Evolutionary conservation across 306 rosid species (phyloP), one percentile per base, ranked within the genome.

Genomic region (Prunus padus): DNA sequence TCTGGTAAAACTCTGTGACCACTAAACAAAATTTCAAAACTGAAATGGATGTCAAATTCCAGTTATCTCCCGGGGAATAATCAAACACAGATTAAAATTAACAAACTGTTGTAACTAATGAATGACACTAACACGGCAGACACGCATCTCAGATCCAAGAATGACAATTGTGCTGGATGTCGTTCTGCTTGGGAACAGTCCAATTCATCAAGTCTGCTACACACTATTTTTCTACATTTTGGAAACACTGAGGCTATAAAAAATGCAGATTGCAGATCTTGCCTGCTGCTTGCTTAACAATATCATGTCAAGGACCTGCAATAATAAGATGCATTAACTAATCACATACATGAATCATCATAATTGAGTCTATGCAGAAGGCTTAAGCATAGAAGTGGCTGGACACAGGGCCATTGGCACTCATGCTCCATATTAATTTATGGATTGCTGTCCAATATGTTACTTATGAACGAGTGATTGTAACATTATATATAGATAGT

Each of bases 321-420:
- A 30, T 6, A 62, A 62, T 62, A 62, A 62, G 67, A 28, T 31
- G 44, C 31, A 71, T 3, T 62, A 59, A 62, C 45, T 63, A 31
- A 63, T 63, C 25, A 63, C 45, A 63, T 7, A 16, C 12, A 13
- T 26, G 5, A 11, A 63, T 31, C 67, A 31, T 0, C 11, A 31
- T 30, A 63, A 63, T 30, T 31, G 44, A 63, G 5, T 63, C 42
- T 50, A 13, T 37, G 42, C 42, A 37, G 6, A 37, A 37, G 9
- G 8, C 8, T 33, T 5, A 33, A 33, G 40, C 40, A 33, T 33
- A 33, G 40, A 33, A 33, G 40, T 51, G 9, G 6, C 19, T 51
- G 19, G 55, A 50, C 19, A 50, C n/a, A 50, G 55, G 55, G 25
- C 37, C 71, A 20, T 22, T 44, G 55, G 56, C 72, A 67, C 72